Conservation (phyloP, 345 rosid species). For the Kandelia obovata region DNA sequence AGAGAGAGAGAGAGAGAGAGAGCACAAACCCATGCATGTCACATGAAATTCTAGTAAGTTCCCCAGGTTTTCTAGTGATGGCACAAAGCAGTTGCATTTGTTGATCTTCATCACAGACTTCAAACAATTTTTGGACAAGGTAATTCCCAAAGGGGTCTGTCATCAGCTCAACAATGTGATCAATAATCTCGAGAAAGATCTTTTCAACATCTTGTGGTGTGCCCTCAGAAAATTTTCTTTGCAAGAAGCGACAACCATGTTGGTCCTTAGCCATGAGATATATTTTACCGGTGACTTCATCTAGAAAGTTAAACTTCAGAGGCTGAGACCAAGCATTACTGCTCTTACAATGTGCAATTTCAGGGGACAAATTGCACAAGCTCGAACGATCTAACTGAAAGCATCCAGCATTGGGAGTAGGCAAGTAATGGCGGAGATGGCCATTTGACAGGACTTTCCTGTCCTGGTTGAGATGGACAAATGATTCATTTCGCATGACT, state of each 20-base stretch:
- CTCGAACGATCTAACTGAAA: conserved; percentile 34
- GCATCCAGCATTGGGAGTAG: conserved; percentile 31
- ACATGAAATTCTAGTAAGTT: conserved; percentile 36
- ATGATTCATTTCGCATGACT: conserved; percentile 39
- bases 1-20: background rate
- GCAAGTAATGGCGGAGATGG: conserved; percentile 30
- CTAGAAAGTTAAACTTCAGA: conserved; percentile 34
- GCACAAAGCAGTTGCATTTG: conserved; percentile 36
- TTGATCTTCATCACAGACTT: conserved; percentile 44
- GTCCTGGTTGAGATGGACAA: conserved; percentile 32
- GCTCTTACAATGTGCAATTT: conserved; percentile 30
- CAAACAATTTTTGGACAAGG: conserved; percentile 50
- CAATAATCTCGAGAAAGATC: conserved; percentile 36
- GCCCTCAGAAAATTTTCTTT: conserved; percentile 51
- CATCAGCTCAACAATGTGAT: conserved; percentile 43
- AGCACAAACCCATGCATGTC: conserved; percentile 41
- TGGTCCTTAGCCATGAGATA: conserved; percentile 45
- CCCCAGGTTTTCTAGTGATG: conserved; percentile 33
- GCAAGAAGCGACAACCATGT: conserved; percentile 51
- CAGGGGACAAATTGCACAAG: conserved; percentile 34
- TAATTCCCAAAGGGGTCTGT: conserved; percentile 64
- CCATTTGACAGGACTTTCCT: conserved; percentile 43
- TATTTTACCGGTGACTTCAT: conserved; percentile 31
- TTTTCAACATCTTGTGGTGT: conserved; percentile 24
- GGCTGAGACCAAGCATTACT: conserved; percentile 39